Percentiles rank a stretch among this genome's conserved stretches.
Evolutionary conservation across 176 grass and related monocot genomes (phyloP).

Genomic region (Ensete glaucum): DNA sequence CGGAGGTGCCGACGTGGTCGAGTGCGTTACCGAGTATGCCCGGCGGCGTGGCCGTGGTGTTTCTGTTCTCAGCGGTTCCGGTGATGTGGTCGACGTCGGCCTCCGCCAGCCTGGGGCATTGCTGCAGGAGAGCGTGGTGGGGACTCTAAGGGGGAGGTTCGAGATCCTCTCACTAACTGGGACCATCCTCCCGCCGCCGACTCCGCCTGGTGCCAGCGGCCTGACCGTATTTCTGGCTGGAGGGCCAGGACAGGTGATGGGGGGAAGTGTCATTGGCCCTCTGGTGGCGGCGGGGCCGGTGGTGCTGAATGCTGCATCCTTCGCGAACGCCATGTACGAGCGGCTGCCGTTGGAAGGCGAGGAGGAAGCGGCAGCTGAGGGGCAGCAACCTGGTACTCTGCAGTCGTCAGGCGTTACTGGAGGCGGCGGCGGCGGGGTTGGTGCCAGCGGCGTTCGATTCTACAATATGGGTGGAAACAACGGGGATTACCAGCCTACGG

Average conservation of each 20-base stretch:
- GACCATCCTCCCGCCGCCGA: constrained; percentile 3
- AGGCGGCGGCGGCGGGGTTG: neutral
- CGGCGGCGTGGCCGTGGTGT: constrained; percentile 1
- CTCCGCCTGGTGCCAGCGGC: neutral
- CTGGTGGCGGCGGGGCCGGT: constrained; percentile 9
- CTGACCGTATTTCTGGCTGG: neutral
- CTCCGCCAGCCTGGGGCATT: neutral
- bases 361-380: neutral
- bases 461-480: constrained; percentile 77
- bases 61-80: neutral
- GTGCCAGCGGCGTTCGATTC: constrained; percentile 53
- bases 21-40: constrained; percentile 2
- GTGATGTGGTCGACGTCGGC: neutral
- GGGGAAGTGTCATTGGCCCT: constrained; percentile 1
- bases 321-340: constrained; percentile 7
- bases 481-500: constrained; percentile 47
- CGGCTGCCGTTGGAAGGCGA: constrained; percentile 1
- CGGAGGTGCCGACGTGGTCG: constrained; percentile 3
- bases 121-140: neutral
- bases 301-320: neutral
- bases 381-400: neutral
- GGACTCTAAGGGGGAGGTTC: constrained; percentile 1
- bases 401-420: neutral
- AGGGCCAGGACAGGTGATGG: neutral
- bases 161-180: constrained; percentile 9